Evolutionary conservation across 306 rosid genomes (phyloP).

Genomic region (Senna siamea): DNA sequence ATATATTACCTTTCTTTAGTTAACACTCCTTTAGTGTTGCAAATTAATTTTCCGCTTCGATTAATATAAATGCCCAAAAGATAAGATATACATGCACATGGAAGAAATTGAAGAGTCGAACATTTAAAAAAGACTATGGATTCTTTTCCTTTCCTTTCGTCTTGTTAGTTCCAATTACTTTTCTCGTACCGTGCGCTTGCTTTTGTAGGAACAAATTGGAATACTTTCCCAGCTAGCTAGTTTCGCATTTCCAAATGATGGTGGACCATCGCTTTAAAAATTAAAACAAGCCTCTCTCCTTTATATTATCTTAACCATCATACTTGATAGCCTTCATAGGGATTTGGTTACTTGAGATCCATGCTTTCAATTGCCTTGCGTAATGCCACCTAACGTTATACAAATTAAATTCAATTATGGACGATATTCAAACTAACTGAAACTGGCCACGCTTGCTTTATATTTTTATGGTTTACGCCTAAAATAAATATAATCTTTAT

Average conservation of each 20-base stretch:
- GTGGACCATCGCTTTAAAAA: constrained; percentile 40
- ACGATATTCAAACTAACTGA: too few relatives aligned
- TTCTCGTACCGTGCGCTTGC: constrained; percentile 21
- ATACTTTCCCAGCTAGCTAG: not conserved
- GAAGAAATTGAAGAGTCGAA: not conserved
- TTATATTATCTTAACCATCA: not conserved
- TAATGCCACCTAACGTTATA: not conserved
- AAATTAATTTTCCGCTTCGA: too few relatives aligned
- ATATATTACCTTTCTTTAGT: constrained; percentile 25
- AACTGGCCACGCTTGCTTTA: too few relatives aligned
- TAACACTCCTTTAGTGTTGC: not conserved
- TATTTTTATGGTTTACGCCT: too few relatives aligned
- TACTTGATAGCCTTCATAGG: too few relatives aligned
- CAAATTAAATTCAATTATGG: too few relatives aligned
- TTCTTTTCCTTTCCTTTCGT: constrained; percentile 4
- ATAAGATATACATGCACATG: too few relatives aligned
- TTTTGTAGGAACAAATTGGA: not conserved
- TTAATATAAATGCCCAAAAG: too few relatives aligned
- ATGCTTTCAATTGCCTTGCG: not conserved
- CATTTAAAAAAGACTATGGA: constrained; percentile 32
- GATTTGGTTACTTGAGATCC: too few relatives aligned
- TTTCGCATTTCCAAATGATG: constrained; percentile 21
- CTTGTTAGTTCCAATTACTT: constrained; percentile 36
- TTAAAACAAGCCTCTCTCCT: constrained; percentile 1
- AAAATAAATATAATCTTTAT: too few relatives aligned